phyloP scores from a whole-genome alignment of 306 rosid species.

The Medicago truncatula region MtrunA17r5.0-ANR NC_053043.1:9468001-9468500 shows the following conservation, averaged over 20 bases:
- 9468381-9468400: background rate
- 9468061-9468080: conserved; percentile 63
- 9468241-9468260: conserved; percentile 46
- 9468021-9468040: conserved; percentile 34
- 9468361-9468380: background rate
- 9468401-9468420: conserved; percentile 11
- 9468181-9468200: conserved; percentile 69
- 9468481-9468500: conserved; percentile 54
- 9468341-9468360: conserved; percentile 42
- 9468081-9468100: conserved; percentile 22
- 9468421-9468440: background rate
- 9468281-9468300: conserved; percentile 56
- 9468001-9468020: conserved; percentile 41
- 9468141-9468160: conserved; percentile 62
- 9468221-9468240: conserved; percentile 46
- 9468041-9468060: conserved; percentile 56
- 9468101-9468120: conserved; percentile 84
- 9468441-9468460: conserved; percentile 40
- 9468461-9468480: conserved; percentile 52
- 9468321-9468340: conserved; percentile 42
- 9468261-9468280: conserved; percentile 35
- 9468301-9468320: conserved; percentile 41
- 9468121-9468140: conserved; percentile 41
- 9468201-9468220: conserved; percentile 57
- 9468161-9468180: conserved; percentile 45